Evolutionary conservation across 345 rosid genomes (phyloP).

Genomic region (Nephelium lappaceum): DNA sequence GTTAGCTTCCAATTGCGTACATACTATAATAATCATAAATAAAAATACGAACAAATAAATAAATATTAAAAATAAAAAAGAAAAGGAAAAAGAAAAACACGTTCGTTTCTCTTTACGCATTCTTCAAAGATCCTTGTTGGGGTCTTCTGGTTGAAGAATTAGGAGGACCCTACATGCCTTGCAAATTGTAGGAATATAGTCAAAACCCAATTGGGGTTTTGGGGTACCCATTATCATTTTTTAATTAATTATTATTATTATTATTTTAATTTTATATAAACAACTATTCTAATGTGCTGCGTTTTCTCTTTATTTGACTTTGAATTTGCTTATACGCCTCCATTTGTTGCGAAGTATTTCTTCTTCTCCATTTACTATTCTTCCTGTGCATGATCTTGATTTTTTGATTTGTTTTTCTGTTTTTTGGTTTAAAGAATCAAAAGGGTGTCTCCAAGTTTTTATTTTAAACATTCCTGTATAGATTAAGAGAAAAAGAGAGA

Average conservation of each 20-base stretch:
- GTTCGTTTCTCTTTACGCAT: constrained; percentile 9
- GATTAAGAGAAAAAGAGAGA: constrained; percentile 13
- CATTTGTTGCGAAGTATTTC: constrained; percentile 23
- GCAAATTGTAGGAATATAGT: constrained; percentile 10
- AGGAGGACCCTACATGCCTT: constrained; percentile 17
- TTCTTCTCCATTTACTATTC: constrained; percentile 32
- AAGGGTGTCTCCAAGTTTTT: constrained; percentile 32
- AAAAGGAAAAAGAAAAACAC: neutral
- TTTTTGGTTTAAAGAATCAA: constrained; percentile 19
- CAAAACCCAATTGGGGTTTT: constrained; percentile 29
- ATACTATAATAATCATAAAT: neutral
- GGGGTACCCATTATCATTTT: constrained; percentile 15
- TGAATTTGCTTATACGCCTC: constrained; percentile 44
- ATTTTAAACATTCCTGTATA: constrained; percentile 19
- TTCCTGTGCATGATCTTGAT: neutral
- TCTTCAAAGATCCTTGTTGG: constrained; percentile 13
- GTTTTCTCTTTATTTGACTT: constrained; percentile 41
- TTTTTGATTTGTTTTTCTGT: constrained; percentile 2
- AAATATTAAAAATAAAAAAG: neutral
- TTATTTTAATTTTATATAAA: neutral
- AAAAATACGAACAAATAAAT: neutral
- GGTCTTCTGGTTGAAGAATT: constrained; percentile 23
- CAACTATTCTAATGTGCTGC: neutral
- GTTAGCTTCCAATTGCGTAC: neutral
- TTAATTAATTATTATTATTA: too few relatives aligned